Evolutionary conservation across 2,329 filamentous ascomycete species (phyloP).

Genomic region (Scedosporium dehoogii): DNA sequence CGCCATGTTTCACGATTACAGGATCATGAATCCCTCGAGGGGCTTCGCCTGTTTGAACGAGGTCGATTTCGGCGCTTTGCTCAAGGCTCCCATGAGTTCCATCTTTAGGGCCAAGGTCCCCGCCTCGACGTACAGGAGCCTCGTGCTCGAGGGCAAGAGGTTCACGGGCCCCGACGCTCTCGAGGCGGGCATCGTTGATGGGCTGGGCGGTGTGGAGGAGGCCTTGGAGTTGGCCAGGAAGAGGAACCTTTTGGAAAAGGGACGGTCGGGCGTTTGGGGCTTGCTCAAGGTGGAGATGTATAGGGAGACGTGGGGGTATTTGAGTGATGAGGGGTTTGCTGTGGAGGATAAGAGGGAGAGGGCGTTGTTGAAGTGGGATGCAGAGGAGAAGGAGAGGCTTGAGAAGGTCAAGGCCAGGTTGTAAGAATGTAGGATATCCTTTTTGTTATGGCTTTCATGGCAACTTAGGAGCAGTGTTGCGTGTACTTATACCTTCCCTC

Average conservation of each 20-base stretch:
- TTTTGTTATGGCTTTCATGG: too few relatives aligned
- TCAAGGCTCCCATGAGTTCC: constrained; percentile 62
- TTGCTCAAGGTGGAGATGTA: constrained; percentile 69
- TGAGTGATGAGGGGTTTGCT: constrained; percentile 42
- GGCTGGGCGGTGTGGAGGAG: constrained; percentile 53
- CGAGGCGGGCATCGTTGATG: constrained; percentile 59
- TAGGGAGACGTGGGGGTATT: constrained; percentile 48
- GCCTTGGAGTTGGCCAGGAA: constrained; percentile 49
- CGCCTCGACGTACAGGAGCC: constrained; percentile 44
- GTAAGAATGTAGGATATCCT: constrained; percentile 10
- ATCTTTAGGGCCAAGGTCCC: constrained; percentile 64
- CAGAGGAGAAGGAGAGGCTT: constrained; percentile 36
- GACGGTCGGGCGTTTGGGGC: constrained; percentile 57
- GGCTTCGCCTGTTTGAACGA: constrained; percentile 79
- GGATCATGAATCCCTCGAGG: constrained; percentile 58
- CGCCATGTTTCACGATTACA: constrained; percentile 75
- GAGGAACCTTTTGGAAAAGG: constrained; percentile 50
- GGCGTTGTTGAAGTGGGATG: constrained; percentile 35
- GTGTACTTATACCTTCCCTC: too few relatives aligned
- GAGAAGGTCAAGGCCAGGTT: constrained; percentile 27
- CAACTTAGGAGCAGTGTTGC: too few relatives aligned
- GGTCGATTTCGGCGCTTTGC: constrained; percentile 67
- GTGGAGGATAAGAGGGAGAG: constrained; percentile 34
- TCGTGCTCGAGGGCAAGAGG: constrained; percentile 66
- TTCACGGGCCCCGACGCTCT: constrained; percentile 56